Evolutionary conservation across 495 filamentous ascomycete genomes (phyloP), one percentile per base, ranked within the genome.

Genomic region (Hyaloscypha bicolor): DNA sequence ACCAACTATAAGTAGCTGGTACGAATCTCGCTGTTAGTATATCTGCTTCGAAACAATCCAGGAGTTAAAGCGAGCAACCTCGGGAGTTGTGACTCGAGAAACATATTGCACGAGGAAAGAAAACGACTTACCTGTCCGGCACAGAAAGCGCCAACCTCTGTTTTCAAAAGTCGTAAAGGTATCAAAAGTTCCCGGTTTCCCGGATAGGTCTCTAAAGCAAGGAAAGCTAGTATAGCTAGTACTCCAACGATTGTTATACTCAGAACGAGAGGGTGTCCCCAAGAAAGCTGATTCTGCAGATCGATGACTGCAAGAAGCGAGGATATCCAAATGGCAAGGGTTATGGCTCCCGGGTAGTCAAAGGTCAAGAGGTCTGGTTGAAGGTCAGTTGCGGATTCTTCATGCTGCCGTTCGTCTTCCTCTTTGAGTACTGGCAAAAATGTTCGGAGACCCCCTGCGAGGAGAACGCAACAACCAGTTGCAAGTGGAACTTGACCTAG

Each of bases 271-370:
- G 68, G 62, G 37, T 69, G 22, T 30, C 21, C 35, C 71, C 70
- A 74, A n/a, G 67, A 48, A 31, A 66, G 55, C 37, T 62, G 30
- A 2, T 64, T 62, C 35, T 64, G 64, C 19, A 88, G 80, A 58
- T 89, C 87, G 9, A 90, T 75, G 4, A 87, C 79, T 1, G 86
- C 62, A 4, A 87, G 82, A 4, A 88, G 65, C 0, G 82, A 69
- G 0, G 86, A 69, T 1, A 89, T 82, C 0, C 79, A 74, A 2
- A 79, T 60, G 29, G 81, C 82, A n/a, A 92, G 79, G 1, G 87
- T 68, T 1, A 77, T 65, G 0, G 83, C 78, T 6, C 89, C 89
- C 2, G 55, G 58, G n/a, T 45, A 63, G 35, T 68, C 66, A n/a
- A 68, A 68, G 22, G 86, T 79, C 33, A 73, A 72, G 53, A 76